Evolutionary conservation across 768 basidiomycete species (phyloP), one percentile per base, ranked within the genome.

Genomic region (Amyloporia xantha): DNA sequence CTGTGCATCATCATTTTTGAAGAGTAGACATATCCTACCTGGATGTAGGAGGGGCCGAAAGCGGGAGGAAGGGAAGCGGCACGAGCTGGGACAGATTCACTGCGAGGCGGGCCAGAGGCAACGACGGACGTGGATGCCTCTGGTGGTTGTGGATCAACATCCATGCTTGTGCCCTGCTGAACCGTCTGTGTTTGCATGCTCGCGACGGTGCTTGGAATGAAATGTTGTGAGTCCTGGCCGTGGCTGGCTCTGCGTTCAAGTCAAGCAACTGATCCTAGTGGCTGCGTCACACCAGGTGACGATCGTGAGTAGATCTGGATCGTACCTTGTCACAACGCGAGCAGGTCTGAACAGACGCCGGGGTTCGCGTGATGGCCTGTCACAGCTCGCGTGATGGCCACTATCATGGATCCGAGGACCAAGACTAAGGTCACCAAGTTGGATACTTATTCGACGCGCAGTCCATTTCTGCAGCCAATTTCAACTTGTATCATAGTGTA

Each of bases 21-120:
- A 21, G 90, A 86, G 61, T 91, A 98, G 49, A 95, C 82, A 69
- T 86, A 92, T 41, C 92, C 93, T 43, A 92, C 87, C n/a, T 53
- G 42, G n/a, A 23, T 21, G 1, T 43, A 24, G 2, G 39, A 35
- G 3, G 48, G 50, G 39, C 9, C 36, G 30, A 41, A 21, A 17
- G n/a, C 30, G 2, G 48, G 48, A n/a, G 52, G 52, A n/a, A 54
- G 52, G 12, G 52, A 54, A 17, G 52, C 41, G 11, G 48, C 52
- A 5, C 52, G 48, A 20, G 39, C 27, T 24, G 26, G n/a, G n/a
- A n/a, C 30, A 15, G 30, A 33, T 33, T 7, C 30, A 15, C 15
- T 33, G 30, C 30, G 30, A 33, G 30, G 9, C 9, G 30, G 30
- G 30, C 30, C 30, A 7, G 9, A 33, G 30, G 9, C 15, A 15